phyloP scores from a whole-genome alignment of 2,329 filamentous ascomycete genomes.

The Aspergillus awamori region DNA sequence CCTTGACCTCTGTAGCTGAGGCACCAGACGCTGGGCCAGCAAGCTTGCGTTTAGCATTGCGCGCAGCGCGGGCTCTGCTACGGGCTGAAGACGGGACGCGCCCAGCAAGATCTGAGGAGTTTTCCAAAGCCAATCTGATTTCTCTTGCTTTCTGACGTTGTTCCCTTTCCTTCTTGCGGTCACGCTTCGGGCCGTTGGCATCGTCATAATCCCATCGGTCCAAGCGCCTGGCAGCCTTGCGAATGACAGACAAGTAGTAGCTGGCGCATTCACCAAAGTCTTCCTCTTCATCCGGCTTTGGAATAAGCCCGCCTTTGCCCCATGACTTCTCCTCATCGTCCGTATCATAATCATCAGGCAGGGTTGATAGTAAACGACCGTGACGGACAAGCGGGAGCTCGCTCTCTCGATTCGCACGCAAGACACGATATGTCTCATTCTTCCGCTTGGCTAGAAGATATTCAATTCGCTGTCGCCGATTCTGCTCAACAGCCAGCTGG shows the following conservation, averaged over 20 bases:
- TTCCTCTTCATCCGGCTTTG: conserved; percentile 47
- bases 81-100: conserved; percentile 25
- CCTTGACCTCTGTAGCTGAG: conserved; percentile 25
- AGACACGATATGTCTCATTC: conserved; percentile 39
- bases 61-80: conserved; percentile 27
- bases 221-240: conserved; percentile 47
- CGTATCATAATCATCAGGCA: conserved; percentile 51
- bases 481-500: conserved; percentile 53
- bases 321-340: conserved; percentile 49
- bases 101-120: conserved; percentile 20
- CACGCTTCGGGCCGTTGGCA: conserved; percentile 42
- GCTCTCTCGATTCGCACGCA: conserved; percentile 42
- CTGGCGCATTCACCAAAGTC: conserved; percentile 53
- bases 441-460: conserved; percentile 50
- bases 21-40: conserved; percentile 25
- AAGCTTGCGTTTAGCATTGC: conserved; percentile 36
- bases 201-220: conserved; percentile 51
- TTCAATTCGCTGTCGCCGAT: conserved; percentile 52
- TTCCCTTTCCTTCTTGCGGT: conserved; percentile 42
- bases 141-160: conserved; percentile 40
- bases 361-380: conserved; percentile 44
- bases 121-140: conserved; percentile 24
- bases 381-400: conserved; percentile 46
- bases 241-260: conserved; percentile 47
- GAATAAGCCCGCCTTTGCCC: conserved; percentile 48